phyloP scores from a whole-genome alignment of 2,329 filamentous ascomycete species.

The Curvularia lunata region DNA sequence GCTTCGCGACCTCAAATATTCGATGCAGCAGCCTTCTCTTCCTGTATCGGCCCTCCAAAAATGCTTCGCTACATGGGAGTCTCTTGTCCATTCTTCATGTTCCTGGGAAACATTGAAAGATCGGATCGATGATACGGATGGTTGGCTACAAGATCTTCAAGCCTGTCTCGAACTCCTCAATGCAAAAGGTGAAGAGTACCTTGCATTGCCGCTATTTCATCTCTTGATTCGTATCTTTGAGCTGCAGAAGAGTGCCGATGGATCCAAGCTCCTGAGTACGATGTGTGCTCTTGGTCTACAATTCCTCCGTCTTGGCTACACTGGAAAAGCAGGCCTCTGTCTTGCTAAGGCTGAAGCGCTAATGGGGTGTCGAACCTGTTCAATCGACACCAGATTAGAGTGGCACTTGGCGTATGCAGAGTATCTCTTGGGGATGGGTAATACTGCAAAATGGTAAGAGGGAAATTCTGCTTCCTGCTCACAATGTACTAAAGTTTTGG shows the following conservation, averaged over 20 bases:
- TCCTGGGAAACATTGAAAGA: constrained; percentile 50
- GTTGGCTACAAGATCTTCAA: constrained; percentile 59
- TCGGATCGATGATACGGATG: constrained; percentile 58
- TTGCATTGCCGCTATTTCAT: constrained; percentile 58
- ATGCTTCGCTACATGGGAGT: constrained; percentile 49
- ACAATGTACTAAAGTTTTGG: constrained; percentile 18
- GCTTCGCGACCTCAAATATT: constrained; percentile 49
- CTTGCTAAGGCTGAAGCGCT: constrained; percentile 66
- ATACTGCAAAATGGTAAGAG: constrained; percentile 64
- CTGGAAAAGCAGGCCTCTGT: constrained; percentile 61
- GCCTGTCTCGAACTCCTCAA: constrained; percentile 63
- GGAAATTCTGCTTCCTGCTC: not conserved
- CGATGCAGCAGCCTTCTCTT: constrained; percentile 49
- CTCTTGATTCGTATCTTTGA: constrained; percentile 58
- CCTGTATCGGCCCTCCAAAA: constrained; percentile 34
- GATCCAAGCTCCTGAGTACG: constrained; percentile 51
- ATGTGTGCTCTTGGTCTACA: constrained; percentile 59
- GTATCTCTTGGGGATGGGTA: constrained; percentile 72
- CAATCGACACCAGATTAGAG: constrained; percentile 56
- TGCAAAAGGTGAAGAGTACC: constrained; percentile 61
- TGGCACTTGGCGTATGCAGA: constrained; percentile 77
- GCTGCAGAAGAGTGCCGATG: constrained; percentile 48
- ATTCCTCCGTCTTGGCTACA: constrained; percentile 66
- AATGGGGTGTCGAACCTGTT: constrained; percentile 49
- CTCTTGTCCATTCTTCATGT: constrained; percentile 39